Percentiles rank a stretch among this genome's conserved stretches.
These are phyloP conservation scores for Xylariaceae sp. DNA, from an alignment of 2,329 filamentous ascomycete species.

Conservation along the genomic window DNA sequence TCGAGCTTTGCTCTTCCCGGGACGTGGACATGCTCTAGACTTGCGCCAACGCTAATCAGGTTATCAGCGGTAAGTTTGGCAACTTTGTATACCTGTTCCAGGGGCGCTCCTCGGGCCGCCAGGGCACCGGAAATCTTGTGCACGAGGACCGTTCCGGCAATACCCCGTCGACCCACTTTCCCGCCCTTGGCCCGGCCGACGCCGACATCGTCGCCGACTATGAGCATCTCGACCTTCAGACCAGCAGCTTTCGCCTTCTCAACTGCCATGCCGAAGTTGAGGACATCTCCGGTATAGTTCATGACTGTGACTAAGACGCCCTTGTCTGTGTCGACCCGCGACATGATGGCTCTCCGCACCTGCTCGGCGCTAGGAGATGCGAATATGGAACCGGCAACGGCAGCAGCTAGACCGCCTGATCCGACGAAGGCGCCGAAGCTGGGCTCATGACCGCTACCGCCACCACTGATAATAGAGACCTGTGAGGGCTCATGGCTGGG, in stretches of 20 bases:
- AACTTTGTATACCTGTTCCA: conserved; percentile 67
- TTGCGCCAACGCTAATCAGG: conserved; percentile 78
- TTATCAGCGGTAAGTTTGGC: conserved; percentile 69
- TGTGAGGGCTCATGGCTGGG: conserved; percentile 47
- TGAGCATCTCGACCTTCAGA: conserved; percentile 76
- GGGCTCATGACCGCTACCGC: conserved; percentile 86
- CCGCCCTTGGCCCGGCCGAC: conserved; percentile 76
- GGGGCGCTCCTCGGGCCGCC: conserved; percentile 61
- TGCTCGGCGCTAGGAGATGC: conserved; percentile 78
- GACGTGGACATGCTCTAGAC: conserved; percentile 86
- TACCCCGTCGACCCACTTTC: conserved; percentile 88
- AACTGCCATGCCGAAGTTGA: conserved; percentile 90
- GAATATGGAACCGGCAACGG: conserved; percentile 83
- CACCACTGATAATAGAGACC: conserved; percentile 81
- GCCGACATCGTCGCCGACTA: conserved; percentile 87
- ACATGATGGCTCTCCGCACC: conserved; percentile 68
- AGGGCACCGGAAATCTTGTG: conserved; percentile 83
- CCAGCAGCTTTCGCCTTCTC: conserved; percentile 85
- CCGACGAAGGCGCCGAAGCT: conserved; percentile 84
- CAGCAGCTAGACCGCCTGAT: conserved; percentile 69
- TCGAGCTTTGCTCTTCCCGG: conserved; percentile 63
- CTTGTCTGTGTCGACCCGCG: conserved; percentile 62
- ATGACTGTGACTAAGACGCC: conserved; percentile 89
- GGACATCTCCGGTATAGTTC: conserved; percentile 87
- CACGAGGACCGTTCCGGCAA: conserved; percentile 88